A percentile compares a stretch with the other conserved stretches of the same genome.
These are phyloP conservation scores for Nicotiana rustica DNA, from an alignment of 305 asterid species.

Conservation along the genomic window DNA sequence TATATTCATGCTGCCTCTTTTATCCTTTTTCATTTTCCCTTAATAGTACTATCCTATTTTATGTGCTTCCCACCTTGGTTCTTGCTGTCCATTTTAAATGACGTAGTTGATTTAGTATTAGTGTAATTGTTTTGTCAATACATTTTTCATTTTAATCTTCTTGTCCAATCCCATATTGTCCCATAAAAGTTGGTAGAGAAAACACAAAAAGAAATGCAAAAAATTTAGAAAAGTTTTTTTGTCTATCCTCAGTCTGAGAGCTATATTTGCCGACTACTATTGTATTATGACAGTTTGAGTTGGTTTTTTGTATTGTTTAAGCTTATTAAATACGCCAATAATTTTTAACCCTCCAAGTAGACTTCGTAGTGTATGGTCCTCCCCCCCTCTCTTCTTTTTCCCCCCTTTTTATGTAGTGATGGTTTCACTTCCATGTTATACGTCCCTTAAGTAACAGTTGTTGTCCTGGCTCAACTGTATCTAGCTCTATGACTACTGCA, in stretches of 20 bases:
- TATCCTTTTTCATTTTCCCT: background rate
- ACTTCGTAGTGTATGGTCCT: background rate
- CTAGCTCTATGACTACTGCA: slow-evolving; percentile 1
- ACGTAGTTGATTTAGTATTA: background rate
- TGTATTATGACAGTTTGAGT: slow-evolving; percentile 3
- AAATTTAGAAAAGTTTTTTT: background rate
- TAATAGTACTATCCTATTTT: background rate
- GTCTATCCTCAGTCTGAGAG: background rate
- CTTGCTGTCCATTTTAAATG: background rate
- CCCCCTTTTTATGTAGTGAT: background rate
- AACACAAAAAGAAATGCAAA: background rate
- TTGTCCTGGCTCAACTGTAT: background rate
- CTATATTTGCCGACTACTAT: background rate
- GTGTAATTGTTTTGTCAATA: background rate
- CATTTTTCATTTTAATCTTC: background rate
- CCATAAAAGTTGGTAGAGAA: background rate
- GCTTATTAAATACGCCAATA: background rate
- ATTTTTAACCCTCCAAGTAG: background rate
- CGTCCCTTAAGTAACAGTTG: background rate
- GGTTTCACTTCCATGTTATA: background rate
- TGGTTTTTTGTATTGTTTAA: background rate
- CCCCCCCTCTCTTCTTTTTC: background rate
- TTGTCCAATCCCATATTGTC: background rate
- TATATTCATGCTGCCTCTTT: background rate
- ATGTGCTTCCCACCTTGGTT: background rate